Evolutionary conservation across 805 yeast genomes (phyloP).

Genomic region (Kluyveromyces siamensis): DNA sequence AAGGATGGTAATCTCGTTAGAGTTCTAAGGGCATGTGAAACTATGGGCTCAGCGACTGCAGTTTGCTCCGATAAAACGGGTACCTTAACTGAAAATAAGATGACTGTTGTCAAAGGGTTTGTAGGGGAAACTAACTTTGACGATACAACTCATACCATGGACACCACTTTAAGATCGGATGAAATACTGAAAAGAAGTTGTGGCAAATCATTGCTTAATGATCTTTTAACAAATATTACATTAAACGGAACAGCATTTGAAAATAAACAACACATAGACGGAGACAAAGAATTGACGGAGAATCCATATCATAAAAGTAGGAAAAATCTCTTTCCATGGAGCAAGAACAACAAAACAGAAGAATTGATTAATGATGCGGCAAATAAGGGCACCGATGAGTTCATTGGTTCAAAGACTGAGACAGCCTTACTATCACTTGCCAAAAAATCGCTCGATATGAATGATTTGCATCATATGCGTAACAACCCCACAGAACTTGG

Average conservation of each 20-base stretch:
- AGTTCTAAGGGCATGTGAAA: constrained; percentile 87
- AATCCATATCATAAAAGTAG: constrained; percentile 22
- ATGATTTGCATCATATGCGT: constrained; percentile 41
- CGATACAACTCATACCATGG: constrained; percentile 29
- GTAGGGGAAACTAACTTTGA: constrained; percentile 53
- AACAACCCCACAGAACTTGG: constrained; percentile 23
- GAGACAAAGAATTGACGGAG: constrained; percentile 10
- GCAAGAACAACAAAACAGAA: constrained; percentile 8
- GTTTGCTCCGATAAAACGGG: constrained; percentile 97
- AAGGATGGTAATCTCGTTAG: constrained; percentile 94
- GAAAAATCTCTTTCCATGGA: constrained; percentile 5
- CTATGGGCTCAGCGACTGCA: constrained; percentile 98
- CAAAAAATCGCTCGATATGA: constrained; percentile 41
- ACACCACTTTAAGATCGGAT: constrained; percentile 4
- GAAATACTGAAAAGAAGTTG: constrained; percentile 5
- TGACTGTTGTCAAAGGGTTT: constrained; percentile 79
- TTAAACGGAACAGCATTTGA: constrained; percentile 90
- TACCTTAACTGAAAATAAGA: constrained; percentile 85
- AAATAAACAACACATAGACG: constrained; percentile 32
- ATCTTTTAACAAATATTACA: constrained; percentile 48
- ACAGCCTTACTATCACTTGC: constrained; percentile 75
- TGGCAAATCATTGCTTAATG: constrained; percentile 10
- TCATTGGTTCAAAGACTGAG: constrained; percentile 90
- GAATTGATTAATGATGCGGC: constrained; percentile 10
- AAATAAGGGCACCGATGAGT: constrained; percentile 41